A percentile compares a stretch with the other conserved stretches of the same genome.
phyloP scores from a whole-genome alignment of 2,329 filamentous ascomycete species.

The Dothidotthia symphoricarpi region DNA sequence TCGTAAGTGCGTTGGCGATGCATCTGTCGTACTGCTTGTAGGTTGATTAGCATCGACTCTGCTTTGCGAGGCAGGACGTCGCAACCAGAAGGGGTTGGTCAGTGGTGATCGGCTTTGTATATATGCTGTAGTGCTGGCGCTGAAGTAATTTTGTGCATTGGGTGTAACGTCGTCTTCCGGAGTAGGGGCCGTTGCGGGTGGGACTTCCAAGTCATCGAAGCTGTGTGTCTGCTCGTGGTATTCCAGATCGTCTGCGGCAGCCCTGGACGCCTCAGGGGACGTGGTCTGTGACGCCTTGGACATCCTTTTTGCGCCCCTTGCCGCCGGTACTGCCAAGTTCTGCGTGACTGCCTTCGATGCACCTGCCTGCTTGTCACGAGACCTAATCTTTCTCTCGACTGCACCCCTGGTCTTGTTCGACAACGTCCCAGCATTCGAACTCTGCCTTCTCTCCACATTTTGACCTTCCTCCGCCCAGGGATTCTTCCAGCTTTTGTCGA shows the following conservation, averaged over 20 bases:
- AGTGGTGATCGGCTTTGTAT: constrained; percentile 11
- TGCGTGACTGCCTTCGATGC: no score
- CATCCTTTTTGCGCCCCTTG: constrained; percentile 1
- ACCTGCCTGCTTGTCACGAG: constrained; percentile 1
- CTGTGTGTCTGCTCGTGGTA: constrained; percentile 10
- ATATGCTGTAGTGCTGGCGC: constrained; percentile 12
- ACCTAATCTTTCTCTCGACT: background rate
- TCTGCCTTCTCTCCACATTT: background rate
- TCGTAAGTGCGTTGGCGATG: constrained; percentile 22
- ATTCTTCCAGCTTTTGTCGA: constrained; percentile 45
- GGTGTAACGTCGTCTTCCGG: constrained; percentile 11
- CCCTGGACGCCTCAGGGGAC: constrained; percentile 23
- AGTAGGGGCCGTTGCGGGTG: constrained; percentile 18
- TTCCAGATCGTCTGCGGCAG: constrained; percentile 3
- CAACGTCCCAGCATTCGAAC: background rate
- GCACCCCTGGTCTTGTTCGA: background rate
- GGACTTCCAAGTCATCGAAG: constrained; percentile 11
- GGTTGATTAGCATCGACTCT: constrained; percentile 7
- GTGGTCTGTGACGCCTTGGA: constrained; percentile 5
- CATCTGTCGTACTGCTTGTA: constrained; percentile 9
- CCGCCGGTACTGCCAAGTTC: no score
- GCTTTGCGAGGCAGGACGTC: constrained; percentile 14
- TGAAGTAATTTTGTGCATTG: constrained; percentile 18
- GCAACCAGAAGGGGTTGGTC: constrained; percentile 25
- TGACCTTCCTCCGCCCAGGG: constrained; percentile 29